Conservation (phyloP, 2,329 filamentous ascomycete species). For the Chaetomium olivaceum region DNA sequence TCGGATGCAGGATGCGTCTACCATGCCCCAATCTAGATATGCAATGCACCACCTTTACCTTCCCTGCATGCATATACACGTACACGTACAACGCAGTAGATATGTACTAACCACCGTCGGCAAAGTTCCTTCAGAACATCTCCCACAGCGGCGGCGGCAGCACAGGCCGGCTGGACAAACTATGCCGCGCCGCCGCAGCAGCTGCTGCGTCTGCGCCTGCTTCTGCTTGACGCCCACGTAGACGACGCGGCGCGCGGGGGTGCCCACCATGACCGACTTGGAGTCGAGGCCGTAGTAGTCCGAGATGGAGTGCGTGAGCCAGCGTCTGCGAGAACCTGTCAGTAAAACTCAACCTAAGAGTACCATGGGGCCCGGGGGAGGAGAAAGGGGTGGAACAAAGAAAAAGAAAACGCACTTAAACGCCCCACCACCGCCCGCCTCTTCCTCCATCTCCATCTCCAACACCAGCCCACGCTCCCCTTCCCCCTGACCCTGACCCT, state of each 20-base stretch:
- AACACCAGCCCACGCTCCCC: constrained; percentile 68
- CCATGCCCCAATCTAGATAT: constrained; percentile 10
- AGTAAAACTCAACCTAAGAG: constrained; percentile 12
- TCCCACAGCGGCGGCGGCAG: constrained; percentile 67
- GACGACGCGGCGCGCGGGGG: constrained; percentile 73
- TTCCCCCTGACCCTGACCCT: constrained; percentile 52
- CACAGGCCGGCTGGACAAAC: constrained; percentile 36
- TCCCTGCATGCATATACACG: neutral
- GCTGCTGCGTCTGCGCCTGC: constrained; percentile 27
- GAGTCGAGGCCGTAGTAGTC: constrained; percentile 89
- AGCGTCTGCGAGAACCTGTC: constrained; percentile 60
- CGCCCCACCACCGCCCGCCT: constrained; percentile 72
- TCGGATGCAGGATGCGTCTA: neutral
- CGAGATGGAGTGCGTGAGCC: constrained; percentile 90
- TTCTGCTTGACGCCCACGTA: constrained; percentile 72
- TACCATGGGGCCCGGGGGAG: neutral
- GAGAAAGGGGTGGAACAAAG: neutral
- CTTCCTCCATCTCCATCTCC: constrained; percentile 59
- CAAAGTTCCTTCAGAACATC: constrained; percentile 41
- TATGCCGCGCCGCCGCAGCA: constrained; percentile 29
- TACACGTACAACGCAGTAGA: neutral
- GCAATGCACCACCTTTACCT: neutral
- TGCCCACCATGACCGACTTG: constrained; percentile 72
- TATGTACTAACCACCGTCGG: neutral
- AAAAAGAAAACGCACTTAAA: constrained; percentile 67